Evolutionary conservation across 2,329 filamentous ascomycete species (phyloP), one percentile per base, ranked within the genome.

Genomic region (Conoideocrella luteorostrata): DNA sequence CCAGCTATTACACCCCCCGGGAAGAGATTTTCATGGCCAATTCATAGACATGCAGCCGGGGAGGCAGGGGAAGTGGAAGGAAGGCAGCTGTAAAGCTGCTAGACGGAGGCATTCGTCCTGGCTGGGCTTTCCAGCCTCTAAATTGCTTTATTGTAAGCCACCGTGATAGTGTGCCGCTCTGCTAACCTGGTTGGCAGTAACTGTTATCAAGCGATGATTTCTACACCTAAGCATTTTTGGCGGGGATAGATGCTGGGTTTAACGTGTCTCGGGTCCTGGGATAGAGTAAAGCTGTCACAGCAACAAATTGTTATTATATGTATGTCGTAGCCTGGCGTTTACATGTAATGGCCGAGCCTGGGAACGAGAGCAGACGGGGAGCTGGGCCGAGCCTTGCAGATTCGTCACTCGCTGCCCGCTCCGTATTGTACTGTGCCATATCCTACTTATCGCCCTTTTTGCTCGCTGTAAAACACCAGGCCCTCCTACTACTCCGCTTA

Each of bases 131-230:
- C 17, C 32, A 17, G 32, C 22, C 35, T 18, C 23, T 12, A 22
- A 28, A 11, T 15, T 38, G 36, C 20, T 23, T 5, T 42, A 11
- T 7, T 18, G 12, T 21, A 35, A 13, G 39, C n/a, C 4, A 30
- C 18, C 18, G 2, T 17, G 5, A 24, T 18, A 18, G 5, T 21
- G 12, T 17, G 13, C 17, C 38, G 28, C 46, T 30, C 15, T 36
- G 47, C 49, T 52, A 46, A 52, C 44, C 21, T 20, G 10, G 17
- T 13, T n/a, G 24, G 13, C 44, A 69, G 66, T 69, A 23, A 69
- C 66, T 11, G 85, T 86, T 64, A 67, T 86, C 62, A 86, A 86
- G 67, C 78, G 80, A 70, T 86, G 70, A 74, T 47, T 28, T 15
- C 23, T 15, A 30, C 33, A 37, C 24, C 15, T 23, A 48, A 48